Evolutionary conservation across 78 protist genomes (phyloP), one percentile per base, ranked within the genome.

Genomic region (Dictyostelium brefeldianum): DNA sequence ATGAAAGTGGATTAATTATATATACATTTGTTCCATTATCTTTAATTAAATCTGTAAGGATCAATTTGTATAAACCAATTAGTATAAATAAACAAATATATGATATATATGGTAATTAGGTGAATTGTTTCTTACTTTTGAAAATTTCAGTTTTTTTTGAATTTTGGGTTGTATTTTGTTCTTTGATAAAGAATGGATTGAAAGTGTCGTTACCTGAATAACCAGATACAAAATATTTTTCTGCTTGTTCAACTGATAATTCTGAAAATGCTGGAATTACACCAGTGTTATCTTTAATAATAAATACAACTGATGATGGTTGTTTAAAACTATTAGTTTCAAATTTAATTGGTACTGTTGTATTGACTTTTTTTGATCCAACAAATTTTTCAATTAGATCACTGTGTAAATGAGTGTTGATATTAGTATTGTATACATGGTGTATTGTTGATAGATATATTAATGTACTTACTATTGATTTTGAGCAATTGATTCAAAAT

Each of bases 71-170:
- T 3, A 36, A 36, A 36, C 1, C 43, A 36, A 17, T 47, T 50
- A 71, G 14, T 43, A 46, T 17, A 43, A 0, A 71, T 10, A 43
- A 15, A 11, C 27, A 12, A n/a, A n/a, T n/a, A n/a, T n/a, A n/a
- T n/a, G 53, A 5, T 9, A 48, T 48, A 9, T 48, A 9, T 20
- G 46, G 71, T 25, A 9, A 59, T 59, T 12, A 14, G 67, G 10
- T n/a, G n/a, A n/a, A n/a, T n/a, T n/a, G n/a, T n/a, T n/a, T n/a
- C 20, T 43, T 85, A 85, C 92, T 75, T 73, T 85, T 75, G 65
- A 85, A 85, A 48, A 85, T 15, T 64, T 73, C 92, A 50, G 92
- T 67, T 65, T 74, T 85, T 25, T 41, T 27, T 48, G 54, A 20
- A n/a, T 48, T 65, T 62, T 81, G 53, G 20, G 79, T 75, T 3